Percentiles rank a stretch among this genome's conserved stretches.
phyloP scores from a whole-genome alignment of 495 filamentous ascomycete species.

The Amorphotheca resinae region DNA sequence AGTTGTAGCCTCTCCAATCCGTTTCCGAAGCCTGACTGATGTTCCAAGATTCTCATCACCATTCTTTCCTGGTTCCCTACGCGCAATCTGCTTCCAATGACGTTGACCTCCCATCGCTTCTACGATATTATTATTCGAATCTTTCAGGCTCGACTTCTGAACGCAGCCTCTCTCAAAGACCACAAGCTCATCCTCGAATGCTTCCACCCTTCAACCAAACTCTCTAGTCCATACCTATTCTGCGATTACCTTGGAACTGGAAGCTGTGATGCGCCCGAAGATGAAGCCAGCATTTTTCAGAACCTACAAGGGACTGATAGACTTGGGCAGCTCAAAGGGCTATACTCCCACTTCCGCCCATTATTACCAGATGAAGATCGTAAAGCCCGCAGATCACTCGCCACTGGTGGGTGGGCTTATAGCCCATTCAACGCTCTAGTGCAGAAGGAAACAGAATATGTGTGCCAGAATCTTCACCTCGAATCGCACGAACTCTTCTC shows the following conservation, averaged over 20 bases:
- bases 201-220: conserved; percentile 58
- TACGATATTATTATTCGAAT: conserved; percentile 54
- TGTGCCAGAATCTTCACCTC: conserved; percentile 47
- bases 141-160: conserved; percentile 49
- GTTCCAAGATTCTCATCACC: conserved; percentile 48
- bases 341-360: conserved; percentile 21
- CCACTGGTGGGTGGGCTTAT: conserved; percentile 19
- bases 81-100: conserved; percentile 44
- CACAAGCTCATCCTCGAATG: conserved; percentile 63
- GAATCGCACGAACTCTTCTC: conserved; percentile 59
- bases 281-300: conserved; percentile 25
- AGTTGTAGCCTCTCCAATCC: not conserved
- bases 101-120: conserved; percentile 51
- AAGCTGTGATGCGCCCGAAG: conserved; percentile 16
- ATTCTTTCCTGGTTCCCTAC: conserved; percentile 52
- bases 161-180: conserved; percentile 41
- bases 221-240: conserved; percentile 54
- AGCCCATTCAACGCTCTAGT: conserved; percentile 17
- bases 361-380: conserved; percentile 4
- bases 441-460: conserved; percentile 23
- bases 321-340: conserved; percentile 29
- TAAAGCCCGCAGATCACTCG: conserved; percentile 7
- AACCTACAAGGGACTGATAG: conserved; percentile 12
- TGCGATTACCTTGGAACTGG: conserved; percentile 36
- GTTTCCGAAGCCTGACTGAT: not conserved